phyloP scores from a whole-genome alignment of 331 rosid genomes.

The Pyrus hybrid region DNA sequence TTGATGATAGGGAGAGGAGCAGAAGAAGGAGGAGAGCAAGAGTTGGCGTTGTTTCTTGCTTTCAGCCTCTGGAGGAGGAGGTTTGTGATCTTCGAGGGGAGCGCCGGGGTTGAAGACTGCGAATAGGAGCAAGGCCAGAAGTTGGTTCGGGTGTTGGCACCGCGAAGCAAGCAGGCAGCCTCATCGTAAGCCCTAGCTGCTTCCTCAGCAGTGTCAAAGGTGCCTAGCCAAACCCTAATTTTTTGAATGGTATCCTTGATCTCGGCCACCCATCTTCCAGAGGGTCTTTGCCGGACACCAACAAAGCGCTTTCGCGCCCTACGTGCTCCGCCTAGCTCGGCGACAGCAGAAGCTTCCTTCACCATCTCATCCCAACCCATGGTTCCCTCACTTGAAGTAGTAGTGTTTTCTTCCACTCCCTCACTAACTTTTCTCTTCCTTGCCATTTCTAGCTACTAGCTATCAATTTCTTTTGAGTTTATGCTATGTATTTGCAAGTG shows the following conservation, averaged over 20 bases:
- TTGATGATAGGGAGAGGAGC: not conserved
- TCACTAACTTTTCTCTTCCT: constrained; percentile 67
- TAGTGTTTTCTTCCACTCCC: constrained; percentile 43
- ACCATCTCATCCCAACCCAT: constrained; percentile 77
- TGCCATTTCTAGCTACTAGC: constrained; percentile 32
- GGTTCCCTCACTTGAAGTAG: constrained; percentile 31
- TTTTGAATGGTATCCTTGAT: constrained; percentile 89
- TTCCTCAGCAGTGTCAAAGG: constrained; percentile 94
- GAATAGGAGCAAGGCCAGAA: constrained; percentile 84
- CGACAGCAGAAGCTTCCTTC: constrained; percentile 58
- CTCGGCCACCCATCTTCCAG: constrained; percentile 98
- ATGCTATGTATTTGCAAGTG: not conserved
- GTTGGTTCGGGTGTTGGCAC: constrained; percentile 81
- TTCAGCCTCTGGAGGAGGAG: constrained; percentile 82
- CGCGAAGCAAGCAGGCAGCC: constrained; percentile 92
- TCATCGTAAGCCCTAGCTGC: constrained; percentile 98
- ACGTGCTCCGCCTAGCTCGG: constrained; percentile 49
- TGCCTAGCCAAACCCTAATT: constrained; percentile 96
- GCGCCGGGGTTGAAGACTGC: constrained; percentile 55
- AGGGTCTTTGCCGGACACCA: constrained; percentile 90
- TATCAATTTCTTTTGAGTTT: not conserved
- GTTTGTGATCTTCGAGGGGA: constrained; percentile 86
- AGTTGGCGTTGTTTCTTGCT: constrained; percentile 44
- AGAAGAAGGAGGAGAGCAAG: constrained; percentile 1
- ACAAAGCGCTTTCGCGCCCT: constrained; percentile 69